Evolutionary conservation across 495 filamentous ascomycete genomes (phyloP), one percentile per base, ranked within the genome.

Genomic region (Podospora pseudocomata): DNA sequence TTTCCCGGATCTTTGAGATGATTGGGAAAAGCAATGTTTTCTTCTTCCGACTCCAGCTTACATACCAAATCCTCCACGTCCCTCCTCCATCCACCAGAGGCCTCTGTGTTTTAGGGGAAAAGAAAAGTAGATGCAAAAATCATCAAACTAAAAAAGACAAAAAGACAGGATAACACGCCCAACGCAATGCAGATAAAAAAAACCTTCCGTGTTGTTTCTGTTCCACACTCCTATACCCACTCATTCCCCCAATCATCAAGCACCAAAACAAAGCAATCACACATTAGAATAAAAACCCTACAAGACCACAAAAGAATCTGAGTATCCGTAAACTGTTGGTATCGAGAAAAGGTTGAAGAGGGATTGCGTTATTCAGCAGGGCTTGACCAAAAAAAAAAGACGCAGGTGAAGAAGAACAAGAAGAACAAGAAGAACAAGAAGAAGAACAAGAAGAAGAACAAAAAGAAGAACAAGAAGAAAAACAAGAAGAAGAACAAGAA

Each of bases 311-410:
- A 32, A 32, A 49, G 39, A 49, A 49, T 16, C 39, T 49, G 39
- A 49, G 39, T 49, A 49, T 49, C 39, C 39, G 39, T 49, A 49
- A 49, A 49, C 39, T 49, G 39, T 11, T 49, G 39, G 13, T 49
- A 49, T 49, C 39, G 13, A 49, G 39, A 49, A 49, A 49, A 49
- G 39, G 39, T 20, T 58, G 13, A 26, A 20, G 55, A 26, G 55
- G 55, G n/a, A 26, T 58, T 19, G 55, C 55, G 55, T 58, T n/a
- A 26, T 58, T 58, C n/a, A 26, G 55, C n/a, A 58, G 55, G n/a
- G 55, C n/a, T 58, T 26, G 23, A 64, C 62, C 27, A 53, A 53
- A 57, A 65, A 57, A 65, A 23, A 32, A 65, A 56, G 20, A 39
- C 34, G 18, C 55, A 58, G 64, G 58, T 27, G 27, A 60, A n/a